Evolutionary conservation across 2,329 filamentous ascomycete genomes (phyloP).

Genomic region (Cladophialophora exuberans): DNA sequence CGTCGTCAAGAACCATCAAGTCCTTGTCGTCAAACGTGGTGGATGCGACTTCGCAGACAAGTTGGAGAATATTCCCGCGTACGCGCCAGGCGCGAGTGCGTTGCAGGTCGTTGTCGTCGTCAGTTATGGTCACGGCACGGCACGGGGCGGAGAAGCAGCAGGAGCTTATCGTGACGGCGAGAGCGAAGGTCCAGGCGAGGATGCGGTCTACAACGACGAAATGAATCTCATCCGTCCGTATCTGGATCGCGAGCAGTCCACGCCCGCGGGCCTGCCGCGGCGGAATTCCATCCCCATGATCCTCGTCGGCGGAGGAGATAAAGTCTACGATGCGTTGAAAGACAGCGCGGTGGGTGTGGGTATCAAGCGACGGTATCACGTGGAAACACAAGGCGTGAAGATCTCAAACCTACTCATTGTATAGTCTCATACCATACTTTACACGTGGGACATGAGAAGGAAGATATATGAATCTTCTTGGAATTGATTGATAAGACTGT

Average conservation of each 20-base stretch:
- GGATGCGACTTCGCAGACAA: conserved; percentile 85
- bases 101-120: conserved; percentile 84
- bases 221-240: conserved; percentile 64
- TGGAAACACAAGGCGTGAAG: conserved; percentile 77
- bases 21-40: conserved; percentile 81
- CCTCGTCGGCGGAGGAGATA: conserved; percentile 74
- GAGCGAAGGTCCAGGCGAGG: background rate
- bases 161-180: conserved; percentile 36
- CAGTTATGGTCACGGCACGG: conserved; percentile 56
- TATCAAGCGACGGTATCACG: conserved; percentile 74
- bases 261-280: conserved; percentile 68
- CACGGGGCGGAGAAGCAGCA: conserved; percentile 37
- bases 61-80: conserved; percentile 80
- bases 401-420: conserved; percentile 78
- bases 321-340: conserved; percentile 66
- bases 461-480: no score
- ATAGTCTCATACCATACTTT: no score
- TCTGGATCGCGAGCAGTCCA: conserved; percentile 74
- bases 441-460: no score
- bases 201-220: conserved; percentile 38
- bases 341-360: conserved; percentile 67
- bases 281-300: conserved; percentile 78
- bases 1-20: conserved; percentile 63
- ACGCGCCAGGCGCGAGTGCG: conserved; percentile 61
- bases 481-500: no score